A percentile compares a stretch with the other conserved stretches of the same genome.
These are phyloP conservation scores for Alternaria atra DNA, from an alignment of 2,329 filamentous ascomycete genomes.

Conservation along the genomic window DNA sequence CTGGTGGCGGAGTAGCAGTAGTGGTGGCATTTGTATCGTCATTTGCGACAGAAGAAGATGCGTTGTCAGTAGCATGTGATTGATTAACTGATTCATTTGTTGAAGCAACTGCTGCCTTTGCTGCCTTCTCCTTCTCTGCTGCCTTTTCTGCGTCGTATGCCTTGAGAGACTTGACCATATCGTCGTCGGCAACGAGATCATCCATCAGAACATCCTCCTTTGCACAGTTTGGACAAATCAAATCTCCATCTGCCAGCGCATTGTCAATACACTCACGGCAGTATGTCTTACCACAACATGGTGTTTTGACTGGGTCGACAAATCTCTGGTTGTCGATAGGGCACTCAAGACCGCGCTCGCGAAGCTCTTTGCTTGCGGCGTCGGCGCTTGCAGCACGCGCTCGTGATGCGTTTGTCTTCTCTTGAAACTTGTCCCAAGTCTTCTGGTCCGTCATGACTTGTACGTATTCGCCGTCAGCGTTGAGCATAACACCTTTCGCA, in stretches of 20 bases:
- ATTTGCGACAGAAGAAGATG: constrained; percentile 31
- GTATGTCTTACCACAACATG: constrained; percentile 97
- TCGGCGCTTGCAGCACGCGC: constrained; percentile 80
- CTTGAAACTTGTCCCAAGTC: constrained; percentile 96
- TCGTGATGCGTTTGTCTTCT: constrained; percentile 86
- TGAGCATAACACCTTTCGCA: constrained; percentile 93
- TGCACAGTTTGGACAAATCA: constrained; percentile 91
- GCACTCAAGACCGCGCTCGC: constrained; percentile 89
- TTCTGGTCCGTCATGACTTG: constrained; percentile 95
- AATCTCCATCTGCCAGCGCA: constrained; percentile 97
- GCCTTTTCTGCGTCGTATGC: constrained; percentile 69
- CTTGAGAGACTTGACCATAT: constrained; percentile 79
- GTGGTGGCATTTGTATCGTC: constrained; percentile 36
- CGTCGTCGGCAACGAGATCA: constrained; percentile 78
- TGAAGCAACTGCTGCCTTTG: constrained; percentile 38
- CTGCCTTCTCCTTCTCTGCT: constrained; percentile 49
- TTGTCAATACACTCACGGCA: constrained; percentile 99
- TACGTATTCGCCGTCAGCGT: constrained; percentile 96
- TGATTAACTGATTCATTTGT: constrained; percentile 28
- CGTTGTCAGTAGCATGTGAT: constrained; percentile 21
- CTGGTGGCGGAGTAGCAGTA: constrained; percentile 42
- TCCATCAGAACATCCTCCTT: constrained; percentile 92
- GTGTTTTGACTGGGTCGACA: constrained; percentile 98
- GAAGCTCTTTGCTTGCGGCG: constrained; percentile 83
- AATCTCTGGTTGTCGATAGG: constrained; percentile 98